Evolutionary conservation across 176 grass and related monocot species (phyloP).

Genomic region (maize (Zea mays)): DNA sequence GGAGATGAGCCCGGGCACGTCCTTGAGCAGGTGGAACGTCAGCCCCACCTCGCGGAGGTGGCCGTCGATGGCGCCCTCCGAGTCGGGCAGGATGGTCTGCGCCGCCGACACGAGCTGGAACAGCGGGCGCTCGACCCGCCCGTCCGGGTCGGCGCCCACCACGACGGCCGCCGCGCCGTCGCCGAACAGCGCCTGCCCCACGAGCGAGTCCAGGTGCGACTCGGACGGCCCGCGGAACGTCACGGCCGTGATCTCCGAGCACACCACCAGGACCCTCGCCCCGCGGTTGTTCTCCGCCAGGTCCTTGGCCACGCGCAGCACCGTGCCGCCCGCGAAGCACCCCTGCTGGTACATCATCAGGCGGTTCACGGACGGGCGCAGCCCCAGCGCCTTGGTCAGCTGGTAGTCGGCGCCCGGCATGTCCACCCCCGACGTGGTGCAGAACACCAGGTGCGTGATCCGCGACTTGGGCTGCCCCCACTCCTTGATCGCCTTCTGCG

Average conservation of each 20-base stretch:
- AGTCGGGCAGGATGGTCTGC: slow-evolving; percentile 90
- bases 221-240: slow-evolving; percentile 81
- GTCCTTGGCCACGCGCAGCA: slow-evolving; percentile 90
- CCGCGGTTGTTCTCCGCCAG: slow-evolving; percentile 96
- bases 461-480: slow-evolving; percentile 77
- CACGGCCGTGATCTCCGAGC: slow-evolving; percentile 90
- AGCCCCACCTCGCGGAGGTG: slow-evolving; percentile 80
- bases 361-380: slow-evolving; percentile 67
- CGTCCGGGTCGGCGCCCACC: slow-evolving; percentile 71
- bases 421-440: slow-evolving; percentile 84
- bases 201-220: slow-evolving; percentile 79
- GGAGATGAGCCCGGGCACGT: slow-evolving; percentile 80
- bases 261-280: slow-evolving; percentile 69
- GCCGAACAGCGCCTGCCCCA: slow-evolving; percentile 86
- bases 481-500: slow-evolving; percentile 87
- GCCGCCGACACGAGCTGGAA: slow-evolving; percentile 78
- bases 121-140: slow-evolving; percentile 46
- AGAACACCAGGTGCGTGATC: slow-evolving; percentile 91
- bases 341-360: slow-evolving; percentile 99
- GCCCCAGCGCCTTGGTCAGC: slow-evolving; percentile 80
- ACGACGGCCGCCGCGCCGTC: slow-evolving; percentile 74
- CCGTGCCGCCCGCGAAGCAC: slow-evolving; percentile 88
- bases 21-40: slow-evolving; percentile 90
- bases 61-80: slow-evolving; percentile 85
- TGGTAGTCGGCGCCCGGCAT: slow-evolving; percentile 96